Evolutionary conservation across 2,329 filamentous ascomycete genomes (phyloP), one percentile per base, ranked within the genome.

Genomic region (Xenosphaeropsis pyriputrescens): DNA sequence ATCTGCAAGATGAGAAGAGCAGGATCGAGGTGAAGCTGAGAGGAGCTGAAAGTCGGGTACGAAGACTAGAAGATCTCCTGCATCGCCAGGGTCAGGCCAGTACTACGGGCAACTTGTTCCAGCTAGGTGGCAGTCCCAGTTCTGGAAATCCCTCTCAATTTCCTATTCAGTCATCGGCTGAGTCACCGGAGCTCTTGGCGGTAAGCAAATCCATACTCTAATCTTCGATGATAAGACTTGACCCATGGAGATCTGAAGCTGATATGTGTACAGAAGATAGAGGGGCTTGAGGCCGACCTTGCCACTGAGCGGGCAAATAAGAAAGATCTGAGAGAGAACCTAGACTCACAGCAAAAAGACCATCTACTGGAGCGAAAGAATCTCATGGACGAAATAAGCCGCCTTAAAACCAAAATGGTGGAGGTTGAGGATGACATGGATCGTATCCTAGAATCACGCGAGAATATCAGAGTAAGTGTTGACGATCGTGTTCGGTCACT

Each of bases 391-490:
- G 88, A 96, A 54, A 77, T 91, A 40, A 79, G 77, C 47, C 70
- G 72, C 12, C 70, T 88, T 40, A 88, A 81, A 51, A 67, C 78
- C 38, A 81, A 79, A 37, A 65, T 91, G 1, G 91, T 96, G 53
- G 85, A 96, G 48, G 71, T 82, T 5, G 91, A 98, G 58, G 88
- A 95, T 50, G 88, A 94, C 52, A 73, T 96, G 37, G 88, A 95
- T 49, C 72, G 85, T 42, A 73, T 89, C 39, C 70, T 85, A 32
- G 85, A 85, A 49, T 86, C 82, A 31, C 73, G 84, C 32, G 85
- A 95, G 47, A 79, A 93, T 47, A 83, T 91, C 50, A 83, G 78
- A 50, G 74, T 72, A 4, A 70, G 71, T 2, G 69, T 78, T 33
- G 79, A 89, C 44, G 73, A 80, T 34, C 77, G 69, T 41, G 64